phyloP scores from a whole-genome alignment of 345 rosid species.

The Aegle marmelos region DNA sequence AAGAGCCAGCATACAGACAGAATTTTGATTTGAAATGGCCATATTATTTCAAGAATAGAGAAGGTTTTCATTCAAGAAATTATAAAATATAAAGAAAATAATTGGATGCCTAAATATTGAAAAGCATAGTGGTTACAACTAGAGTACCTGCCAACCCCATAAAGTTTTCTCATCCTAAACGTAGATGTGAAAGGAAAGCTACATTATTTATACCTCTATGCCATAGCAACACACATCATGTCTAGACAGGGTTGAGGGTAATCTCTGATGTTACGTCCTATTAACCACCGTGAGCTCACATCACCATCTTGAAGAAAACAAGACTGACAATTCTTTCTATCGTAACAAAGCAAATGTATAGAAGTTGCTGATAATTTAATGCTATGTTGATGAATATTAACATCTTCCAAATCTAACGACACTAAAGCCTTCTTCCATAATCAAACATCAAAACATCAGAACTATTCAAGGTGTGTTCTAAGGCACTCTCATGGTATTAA shows the following conservation, averaged over 20 bases:
- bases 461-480: not conserved
- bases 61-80: not conserved
- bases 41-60: not conserved
- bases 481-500: not conserved
- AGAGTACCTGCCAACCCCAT: no score
- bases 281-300: not conserved
- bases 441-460: not conserved
- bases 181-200: not conserved
- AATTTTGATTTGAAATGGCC: not conserved
- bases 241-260: not conserved
- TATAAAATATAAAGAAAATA: not conserved
- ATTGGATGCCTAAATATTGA: not conserved
- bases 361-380: not conserved
- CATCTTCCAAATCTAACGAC: not conserved
- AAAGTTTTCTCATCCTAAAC: not conserved
- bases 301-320: not conserved
- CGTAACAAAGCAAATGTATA: not conserved
- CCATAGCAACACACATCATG: not conserved
- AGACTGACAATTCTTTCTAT: conserved; percentile 1
- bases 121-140: not conserved
- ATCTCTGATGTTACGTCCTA: not conserved
- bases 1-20: not conserved
- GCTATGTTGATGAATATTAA: not conserved
- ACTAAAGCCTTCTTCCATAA: not conserved
- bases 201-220: not conserved